phyloP scores from a whole-genome alignment of 176 grass and related monocot genomes.

The Saccharum spontaneum region DNA sequence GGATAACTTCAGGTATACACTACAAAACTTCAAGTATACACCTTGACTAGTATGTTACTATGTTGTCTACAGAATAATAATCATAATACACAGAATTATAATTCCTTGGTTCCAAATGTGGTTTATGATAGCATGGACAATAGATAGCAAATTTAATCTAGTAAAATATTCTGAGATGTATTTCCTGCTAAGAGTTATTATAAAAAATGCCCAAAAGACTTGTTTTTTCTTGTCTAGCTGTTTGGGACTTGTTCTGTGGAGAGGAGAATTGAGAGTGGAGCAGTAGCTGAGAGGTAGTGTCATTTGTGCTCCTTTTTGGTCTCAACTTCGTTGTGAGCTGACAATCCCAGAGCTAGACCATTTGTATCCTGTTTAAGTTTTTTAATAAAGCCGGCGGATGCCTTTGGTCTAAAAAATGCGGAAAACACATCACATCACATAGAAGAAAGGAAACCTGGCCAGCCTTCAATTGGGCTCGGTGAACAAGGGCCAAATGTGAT shows the following conservation, averaged over 20 bases:
- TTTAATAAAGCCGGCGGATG: background rate
- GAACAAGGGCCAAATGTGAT: conserved; percentile 83
- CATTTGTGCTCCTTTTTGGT: background rate
- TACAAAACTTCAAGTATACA: background rate
- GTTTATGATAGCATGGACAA: background rate
- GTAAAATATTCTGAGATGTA: background rate
- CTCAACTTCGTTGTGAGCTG: background rate
- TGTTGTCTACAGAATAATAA: background rate
- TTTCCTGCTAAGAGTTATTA: background rate
- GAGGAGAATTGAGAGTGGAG: background rate
- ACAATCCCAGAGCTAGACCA: background rate
- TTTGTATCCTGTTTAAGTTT: background rate
- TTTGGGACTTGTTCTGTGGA: background rate
- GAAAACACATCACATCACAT: background rate
- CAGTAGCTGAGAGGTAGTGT: background rate
- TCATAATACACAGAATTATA: background rate
- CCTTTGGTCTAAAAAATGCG: background rate
- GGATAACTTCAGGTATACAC: background rate
- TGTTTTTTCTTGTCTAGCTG: background rate
- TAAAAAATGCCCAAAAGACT: background rate
- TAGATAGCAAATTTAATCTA: background rate
- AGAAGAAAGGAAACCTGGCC: conserved; percentile 55
- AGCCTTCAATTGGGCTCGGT: conserved; percentile 83
- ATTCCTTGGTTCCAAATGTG: background rate
- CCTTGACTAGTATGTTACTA: background rate